Conservation (phyloP, 1,284 basidiomycete species). For the Heliocybe sulcata region DNA sequence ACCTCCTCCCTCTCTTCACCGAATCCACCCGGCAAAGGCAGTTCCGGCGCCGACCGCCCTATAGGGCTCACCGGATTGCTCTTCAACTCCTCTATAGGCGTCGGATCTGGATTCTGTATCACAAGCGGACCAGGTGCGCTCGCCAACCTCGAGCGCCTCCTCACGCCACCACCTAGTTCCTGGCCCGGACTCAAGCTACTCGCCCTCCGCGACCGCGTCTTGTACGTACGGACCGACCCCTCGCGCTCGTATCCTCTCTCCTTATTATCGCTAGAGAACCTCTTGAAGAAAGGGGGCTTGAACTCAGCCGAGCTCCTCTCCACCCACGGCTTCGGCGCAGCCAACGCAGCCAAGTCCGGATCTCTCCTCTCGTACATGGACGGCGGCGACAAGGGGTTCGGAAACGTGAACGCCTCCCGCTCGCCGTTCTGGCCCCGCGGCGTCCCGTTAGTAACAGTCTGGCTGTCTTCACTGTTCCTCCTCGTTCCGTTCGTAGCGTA, state of each 20-base stretch:
- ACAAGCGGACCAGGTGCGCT: neutral
- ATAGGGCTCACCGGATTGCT: neutral
- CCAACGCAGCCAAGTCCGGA: neutral
- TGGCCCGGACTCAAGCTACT: neutral
- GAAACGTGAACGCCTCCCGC: neutral
- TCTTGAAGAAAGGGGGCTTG: neutral
- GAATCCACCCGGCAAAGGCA: neutral
- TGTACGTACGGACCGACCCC: neutral
- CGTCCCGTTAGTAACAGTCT: neutral
- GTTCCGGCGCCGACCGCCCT: neutral
- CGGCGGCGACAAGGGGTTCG: neutral
- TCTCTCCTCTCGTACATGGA: neutral
- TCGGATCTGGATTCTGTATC: neutral
- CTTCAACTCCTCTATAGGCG: neutral
- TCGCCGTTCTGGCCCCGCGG: neutral
- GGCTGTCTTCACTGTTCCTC: neutral
- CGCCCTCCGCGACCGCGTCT: neutral
- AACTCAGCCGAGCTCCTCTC: neutral
- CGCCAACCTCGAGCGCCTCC: neutral
- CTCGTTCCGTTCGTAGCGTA: slow-evolving; percentile 13
- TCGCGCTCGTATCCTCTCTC: neutral
- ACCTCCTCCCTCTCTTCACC: neutral
- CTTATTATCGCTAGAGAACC: neutral
- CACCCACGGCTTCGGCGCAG: neutral
- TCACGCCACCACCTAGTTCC: neutral